These are phyloP conservation scores for Penicillium sp. DNA, from an alignment of 2,329 filamentous ascomycete genomes.

Conservation along the genomic window DNA sequence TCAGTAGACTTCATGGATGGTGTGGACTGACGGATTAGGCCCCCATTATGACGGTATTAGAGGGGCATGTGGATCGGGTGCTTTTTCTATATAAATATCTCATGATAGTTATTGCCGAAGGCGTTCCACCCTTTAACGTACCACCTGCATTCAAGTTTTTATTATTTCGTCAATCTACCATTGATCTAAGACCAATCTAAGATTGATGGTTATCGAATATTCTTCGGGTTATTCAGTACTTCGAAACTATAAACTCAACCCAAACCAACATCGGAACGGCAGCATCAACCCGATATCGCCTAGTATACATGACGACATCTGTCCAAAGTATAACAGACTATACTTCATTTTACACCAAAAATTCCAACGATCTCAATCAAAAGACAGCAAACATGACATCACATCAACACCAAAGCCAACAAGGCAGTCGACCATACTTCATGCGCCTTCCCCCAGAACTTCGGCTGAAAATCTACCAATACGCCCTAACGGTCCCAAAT, in stretches of 20 bases:
- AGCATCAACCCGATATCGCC: background rate
- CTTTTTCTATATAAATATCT: background rate
- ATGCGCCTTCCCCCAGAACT: slow-evolving; percentile 33
- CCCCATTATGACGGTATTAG: background rate
- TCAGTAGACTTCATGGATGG: background rate
- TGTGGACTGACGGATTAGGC: background rate
- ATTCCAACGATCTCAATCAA: background rate
- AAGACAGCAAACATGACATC: background rate
- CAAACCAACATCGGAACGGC: background rate
- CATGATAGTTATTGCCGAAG: background rate
- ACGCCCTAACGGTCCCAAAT: slow-evolving; percentile 31
- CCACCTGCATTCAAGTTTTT: background rate
- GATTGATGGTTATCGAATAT: background rate
- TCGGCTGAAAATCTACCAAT: slow-evolving; percentile 37
- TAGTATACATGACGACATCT: background rate
- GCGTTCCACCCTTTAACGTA: background rate
- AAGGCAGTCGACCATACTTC: slow-evolving; percentile 12
- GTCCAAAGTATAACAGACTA: background rate
- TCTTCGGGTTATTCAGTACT: background rate
- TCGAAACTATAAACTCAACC: background rate
- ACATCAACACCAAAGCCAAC: background rate
- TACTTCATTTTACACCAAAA: background rate
- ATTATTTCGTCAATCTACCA: background rate
- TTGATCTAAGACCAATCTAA: background rate
- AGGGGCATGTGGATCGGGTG: background rate